Conservation (phyloP, 2,329 filamentous ascomycete species). For the Fusarium coicis region DNA sequence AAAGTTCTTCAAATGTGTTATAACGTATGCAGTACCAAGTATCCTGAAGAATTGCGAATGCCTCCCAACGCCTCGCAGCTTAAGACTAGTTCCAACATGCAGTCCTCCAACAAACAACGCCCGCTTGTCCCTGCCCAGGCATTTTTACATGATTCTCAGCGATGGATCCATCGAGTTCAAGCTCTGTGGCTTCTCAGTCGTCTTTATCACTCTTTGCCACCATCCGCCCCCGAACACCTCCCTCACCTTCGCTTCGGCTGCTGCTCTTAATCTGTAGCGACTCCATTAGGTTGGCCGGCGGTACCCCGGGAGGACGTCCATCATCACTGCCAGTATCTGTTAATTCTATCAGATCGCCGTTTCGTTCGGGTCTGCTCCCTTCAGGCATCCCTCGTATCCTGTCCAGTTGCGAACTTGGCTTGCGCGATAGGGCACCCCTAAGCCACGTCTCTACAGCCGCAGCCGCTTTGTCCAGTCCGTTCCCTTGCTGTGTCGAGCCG, state of each 20-base stretch:
- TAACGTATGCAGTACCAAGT: conserved; percentile 30
- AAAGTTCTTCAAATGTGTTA: conserved; percentile 15
- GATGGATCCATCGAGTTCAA: background rate
- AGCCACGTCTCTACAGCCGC: conserved; percentile 92
- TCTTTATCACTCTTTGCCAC: conserved; percentile 50
- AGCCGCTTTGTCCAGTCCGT: conserved; percentile 81
- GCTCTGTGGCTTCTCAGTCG: conserved; percentile 13
- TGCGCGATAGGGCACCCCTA: conserved; percentile 78
- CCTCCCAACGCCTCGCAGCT: conserved; percentile 40
- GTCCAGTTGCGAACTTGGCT: conserved; percentile 62
- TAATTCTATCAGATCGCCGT: conserved; percentile 77
- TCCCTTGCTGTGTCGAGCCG: conserved; percentile 58
- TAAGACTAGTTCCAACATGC: conserved; percentile 34
- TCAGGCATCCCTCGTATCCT: conserved; percentile 51
- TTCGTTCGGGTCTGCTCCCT: conserved; percentile 51
- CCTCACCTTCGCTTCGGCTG: conserved; percentile 53
- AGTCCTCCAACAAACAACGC: conserved; percentile 34
- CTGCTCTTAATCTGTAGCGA: conserved; percentile 48
- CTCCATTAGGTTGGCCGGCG: conserved; percentile 46
- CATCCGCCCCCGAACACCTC: conserved; percentile 52
- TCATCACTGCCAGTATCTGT: conserved; percentile 70
- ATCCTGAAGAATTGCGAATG: conserved; percentile 38
- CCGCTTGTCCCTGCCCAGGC: conserved; percentile 3
- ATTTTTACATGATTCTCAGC: conserved; percentile 3
- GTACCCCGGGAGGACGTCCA: conserved; percentile 48